These are phyloP conservation scores for Aspergillus sclerotioniger DNA, from an alignment of 495 filamentous ascomycete genomes.

Conservation along the genomic window DNA sequence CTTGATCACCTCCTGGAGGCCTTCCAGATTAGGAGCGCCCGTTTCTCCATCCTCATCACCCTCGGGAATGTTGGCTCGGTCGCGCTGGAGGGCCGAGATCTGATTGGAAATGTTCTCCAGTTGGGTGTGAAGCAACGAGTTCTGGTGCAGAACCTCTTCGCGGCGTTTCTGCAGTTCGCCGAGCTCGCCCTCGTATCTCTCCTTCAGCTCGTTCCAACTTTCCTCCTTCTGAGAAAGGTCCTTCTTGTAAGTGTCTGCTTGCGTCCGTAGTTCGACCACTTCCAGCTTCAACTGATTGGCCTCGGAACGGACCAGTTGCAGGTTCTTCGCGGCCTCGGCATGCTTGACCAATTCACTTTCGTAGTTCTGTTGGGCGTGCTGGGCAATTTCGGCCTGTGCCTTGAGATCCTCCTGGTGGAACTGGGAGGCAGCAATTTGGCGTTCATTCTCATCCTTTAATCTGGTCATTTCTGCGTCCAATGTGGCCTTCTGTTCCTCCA, in stretches of 20 bases:
- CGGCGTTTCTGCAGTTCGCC: constrained; percentile 71
- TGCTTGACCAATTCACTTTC: constrained; percentile 92
- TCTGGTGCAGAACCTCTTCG: constrained; percentile 80
- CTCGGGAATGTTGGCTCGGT: constrained; percentile 55
- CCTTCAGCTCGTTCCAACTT: constrained; percentile 79
- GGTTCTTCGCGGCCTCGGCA: constrained; percentile 80
- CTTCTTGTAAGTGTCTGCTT: constrained; percentile 77
- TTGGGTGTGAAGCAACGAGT: constrained; percentile 83
- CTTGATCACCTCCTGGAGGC: constrained; percentile 81
- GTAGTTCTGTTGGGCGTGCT: constrained; percentile 91
- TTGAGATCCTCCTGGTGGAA: constrained; percentile 88
- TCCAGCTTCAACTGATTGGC: constrained; percentile 78
- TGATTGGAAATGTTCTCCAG: constrained; percentile 78
- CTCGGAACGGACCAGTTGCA: constrained; percentile 75
- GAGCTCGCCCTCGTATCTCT: constrained; percentile 80
- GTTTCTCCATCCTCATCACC: constrained; percentile 39
- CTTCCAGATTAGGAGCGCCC: constrained; percentile 56
- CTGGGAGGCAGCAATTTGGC: constrained; percentile 69
- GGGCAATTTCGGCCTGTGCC: constrained; percentile 88
- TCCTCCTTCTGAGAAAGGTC: constrained; percentile 76
- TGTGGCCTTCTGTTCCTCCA: constrained; percentile 74
- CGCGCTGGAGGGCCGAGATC: constrained; percentile 72
- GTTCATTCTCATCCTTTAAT: constrained; percentile 81
- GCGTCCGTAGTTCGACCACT: constrained; percentile 64
- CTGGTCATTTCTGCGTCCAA: constrained; percentile 75